A percentile compares a stretch with the other conserved stretches of the same genome.
phyloP scores from a whole-genome alignment of 306 rosid genomes.

The Acacia melanoxylon region DNA sequence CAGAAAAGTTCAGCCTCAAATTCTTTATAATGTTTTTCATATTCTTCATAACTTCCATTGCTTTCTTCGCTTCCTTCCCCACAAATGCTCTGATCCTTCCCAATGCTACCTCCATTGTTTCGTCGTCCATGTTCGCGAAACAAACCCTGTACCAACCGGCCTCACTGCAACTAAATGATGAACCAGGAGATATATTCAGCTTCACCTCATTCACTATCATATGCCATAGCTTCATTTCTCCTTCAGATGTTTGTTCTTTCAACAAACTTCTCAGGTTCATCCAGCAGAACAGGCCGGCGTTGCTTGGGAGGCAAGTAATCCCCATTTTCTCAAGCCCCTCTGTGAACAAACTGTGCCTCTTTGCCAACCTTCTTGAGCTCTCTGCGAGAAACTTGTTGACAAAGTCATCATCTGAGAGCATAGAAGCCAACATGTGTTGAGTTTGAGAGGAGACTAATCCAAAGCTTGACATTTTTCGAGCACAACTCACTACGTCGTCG shows the following conservation, averaged over 20 bases:
- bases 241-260: conserved; percentile 29
- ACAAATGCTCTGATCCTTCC: conserved; percentile 47
- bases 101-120: conserved; percentile 49
- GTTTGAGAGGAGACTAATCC: conserved; percentile 9
- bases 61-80: conserved; percentile 10
- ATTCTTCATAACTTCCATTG: background rate
- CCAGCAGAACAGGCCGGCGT: conserved; percentile 61
- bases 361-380: conserved; percentile 44
- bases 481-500: background rate
- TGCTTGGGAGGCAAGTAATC: conserved; percentile 45
- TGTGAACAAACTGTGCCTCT: conserved; percentile 34
- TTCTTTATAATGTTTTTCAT: conserved; percentile 7
- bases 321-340: conserved; percentile 44
- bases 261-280: conserved; percentile 47
- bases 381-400: conserved; percentile 35
- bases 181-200: conserved; percentile 68
- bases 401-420: conserved; percentile 37
- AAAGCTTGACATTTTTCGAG: conserved; percentile 14
- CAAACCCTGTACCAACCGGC: conserved; percentile 74
- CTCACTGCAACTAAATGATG: conserved; percentile 55
- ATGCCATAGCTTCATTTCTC: conserved; percentile 55
- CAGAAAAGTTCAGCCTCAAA: conserved; percentile 36
- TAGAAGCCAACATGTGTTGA: conserved; percentile 1
- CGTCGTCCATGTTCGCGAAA: conserved; percentile 62
- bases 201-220: conserved; percentile 50